Evolutionary conservation across 2,329 filamentous ascomycete genomes (phyloP).

Genomic region (Ophiostoma sp.): DNA sequence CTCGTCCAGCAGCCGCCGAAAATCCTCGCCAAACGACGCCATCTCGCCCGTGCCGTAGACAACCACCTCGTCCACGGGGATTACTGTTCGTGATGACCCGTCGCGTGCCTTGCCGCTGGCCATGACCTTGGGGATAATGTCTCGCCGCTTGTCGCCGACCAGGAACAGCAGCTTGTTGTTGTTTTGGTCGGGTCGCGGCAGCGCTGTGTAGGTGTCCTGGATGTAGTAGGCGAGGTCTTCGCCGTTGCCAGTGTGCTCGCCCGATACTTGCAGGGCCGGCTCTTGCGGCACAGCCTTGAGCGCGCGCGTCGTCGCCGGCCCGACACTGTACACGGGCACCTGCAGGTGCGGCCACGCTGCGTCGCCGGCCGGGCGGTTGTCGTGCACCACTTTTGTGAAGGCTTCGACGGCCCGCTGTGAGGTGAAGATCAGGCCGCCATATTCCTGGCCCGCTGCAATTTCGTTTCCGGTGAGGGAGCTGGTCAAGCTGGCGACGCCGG

Average conservation of each 20-base stretch:
- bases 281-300: conserved; percentile 51
- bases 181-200: background rate
- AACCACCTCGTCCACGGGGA: conserved; percentile 65
- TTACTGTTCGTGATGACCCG: conserved; percentile 34
- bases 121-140: conserved; percentile 80
- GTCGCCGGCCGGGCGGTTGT: conserved; percentile 35
- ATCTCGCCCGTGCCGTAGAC: conserved; percentile 85
- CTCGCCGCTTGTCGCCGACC: conserved; percentile 81
- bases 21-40: conserved; percentile 67
- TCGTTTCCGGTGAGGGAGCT: conserved; percentile 42
- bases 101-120: conserved; percentile 41
- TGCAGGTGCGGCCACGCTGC: conserved; percentile 48
- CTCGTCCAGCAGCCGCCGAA: conserved; percentile 46
- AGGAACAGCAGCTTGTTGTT: conserved; percentile 64
- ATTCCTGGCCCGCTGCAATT: conserved; percentile 40
- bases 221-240: conserved; percentile 74
- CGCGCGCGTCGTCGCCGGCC: conserved; percentile 72
- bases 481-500: conserved; percentile 51
- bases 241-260: conserved; percentile 78
- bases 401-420: conserved; percentile 79
- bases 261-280: conserved; percentile 59
- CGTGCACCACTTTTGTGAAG: conserved; percentile 58
- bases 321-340: conserved; percentile 68
- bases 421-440: conserved; percentile 77
- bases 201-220: conserved; percentile 61